Base-by-base conservation (phyloP, 352 stramenopile genomes). In the Phytophthora tentaculata region DNA sequence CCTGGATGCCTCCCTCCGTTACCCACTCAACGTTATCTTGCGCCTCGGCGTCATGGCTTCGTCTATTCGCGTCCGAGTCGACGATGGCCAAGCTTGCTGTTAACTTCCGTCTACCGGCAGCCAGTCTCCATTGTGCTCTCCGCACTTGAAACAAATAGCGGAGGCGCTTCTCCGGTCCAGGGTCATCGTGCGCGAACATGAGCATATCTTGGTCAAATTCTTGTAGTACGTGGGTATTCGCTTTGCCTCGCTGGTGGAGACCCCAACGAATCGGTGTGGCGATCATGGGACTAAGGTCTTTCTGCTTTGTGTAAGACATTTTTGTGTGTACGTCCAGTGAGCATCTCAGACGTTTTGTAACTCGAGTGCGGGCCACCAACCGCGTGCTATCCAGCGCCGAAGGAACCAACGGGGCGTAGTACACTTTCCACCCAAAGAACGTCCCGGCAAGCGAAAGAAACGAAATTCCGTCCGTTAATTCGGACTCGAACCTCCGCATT, bases 371-470 rank as follows among this genome's bases (percentile, higher is more conserved):
- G 3, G 52, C 41, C 24, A 63, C 6, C 2, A 77, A 28, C n/a
- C 48, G 55, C 14, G 52, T 63, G 17, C 59, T 58, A 49, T 78
- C 73, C 37, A 64, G 19, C n/a, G 37, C 29, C 29, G 69, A 78
- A 43, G 61, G 54, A 19, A 77, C 54, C 50, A 76, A 60, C 17
- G 57, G 44, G 37, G 44, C 26, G 37, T 51, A 29, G 23, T 74
- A 62, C 22, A 79, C 58, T n/a, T 67, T 23, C 73, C 73, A 79
- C 13, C 73, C 73, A 3, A 81, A 65, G 39, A 79, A 68, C 10
- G 28, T 64, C 32, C 66, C 66, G 13, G 63, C 56, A 5, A 45
- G 29, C 35, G 43, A 53, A 3, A 74, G 39, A n/a, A 12, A 58
- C 24, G 43, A 6, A 37, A 50, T 43, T 4, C 26, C 51, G 2